Evolutionary conservation across 352 stramenopile species (phyloP).

Genomic region (Globisporangium alternatum): DNA sequence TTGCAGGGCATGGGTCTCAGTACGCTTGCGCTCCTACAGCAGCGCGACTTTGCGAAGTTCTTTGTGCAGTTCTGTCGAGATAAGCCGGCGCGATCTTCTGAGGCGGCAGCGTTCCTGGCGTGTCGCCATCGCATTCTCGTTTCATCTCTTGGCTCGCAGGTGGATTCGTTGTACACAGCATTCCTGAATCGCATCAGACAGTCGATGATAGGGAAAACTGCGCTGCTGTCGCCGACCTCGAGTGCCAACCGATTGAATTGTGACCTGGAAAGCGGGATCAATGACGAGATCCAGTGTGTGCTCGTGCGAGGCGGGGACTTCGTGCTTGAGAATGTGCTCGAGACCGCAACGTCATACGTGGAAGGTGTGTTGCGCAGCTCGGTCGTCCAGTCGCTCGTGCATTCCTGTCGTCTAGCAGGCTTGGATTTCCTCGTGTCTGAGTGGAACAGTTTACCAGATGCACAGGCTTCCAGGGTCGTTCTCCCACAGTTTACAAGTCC

Average conservation of each 20-base stretch:
- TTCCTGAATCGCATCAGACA: constrained; percentile 40
- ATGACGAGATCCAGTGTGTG: constrained; percentile 48
- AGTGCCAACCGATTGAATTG: constrained; percentile 5
- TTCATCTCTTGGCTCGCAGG: constrained; percentile 33
- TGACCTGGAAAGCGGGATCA: constrained; percentile 49
- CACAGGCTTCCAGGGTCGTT: background rate
- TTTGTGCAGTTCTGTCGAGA: constrained; percentile 47
- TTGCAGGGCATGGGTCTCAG: constrained; percentile 52
- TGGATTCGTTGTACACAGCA: constrained; percentile 43
- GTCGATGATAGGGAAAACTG: constrained; percentile 24
- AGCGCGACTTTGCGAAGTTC: constrained; percentile 46
- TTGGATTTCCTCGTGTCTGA: constrained; percentile 58
- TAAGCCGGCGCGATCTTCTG: constrained; percentile 20
- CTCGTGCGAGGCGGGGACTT: constrained; percentile 37
- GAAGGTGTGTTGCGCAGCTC: constrained; percentile 33
- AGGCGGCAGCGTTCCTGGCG: constrained; percentile 39
- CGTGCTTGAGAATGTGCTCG: constrained; percentile 27
- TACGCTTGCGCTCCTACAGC: constrained; percentile 52
- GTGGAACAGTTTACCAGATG: constrained; percentile 26
- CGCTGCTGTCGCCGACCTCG: background rate
- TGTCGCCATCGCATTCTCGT: constrained; percentile 36
- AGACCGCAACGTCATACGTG: constrained; percentile 42
- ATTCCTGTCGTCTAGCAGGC: constrained; percentile 42
- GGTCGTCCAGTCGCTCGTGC: constrained; percentile 45
- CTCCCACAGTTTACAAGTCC: constrained; percentile 34